Evolutionary conservation across 1,284 basidiomycete species (phyloP), one percentile per base, ranked within the genome.

Genomic region (Boletus sp.): DNA sequence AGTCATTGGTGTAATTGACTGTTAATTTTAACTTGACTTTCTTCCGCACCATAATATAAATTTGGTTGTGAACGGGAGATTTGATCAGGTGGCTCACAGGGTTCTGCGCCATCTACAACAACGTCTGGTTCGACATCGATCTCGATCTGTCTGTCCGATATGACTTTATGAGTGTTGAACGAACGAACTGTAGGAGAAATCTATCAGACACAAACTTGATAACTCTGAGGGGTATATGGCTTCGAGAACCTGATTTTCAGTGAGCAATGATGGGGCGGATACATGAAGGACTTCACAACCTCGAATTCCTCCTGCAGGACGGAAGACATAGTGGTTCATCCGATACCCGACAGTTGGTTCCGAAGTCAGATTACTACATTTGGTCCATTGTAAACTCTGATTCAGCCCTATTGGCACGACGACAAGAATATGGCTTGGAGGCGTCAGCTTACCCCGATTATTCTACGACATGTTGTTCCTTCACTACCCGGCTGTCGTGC

Each of bases 171-270:
- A 76, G 74, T 78, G 61, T 67, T 85, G 75, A 84, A 81, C 73
- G 72, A 67, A 68, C 62, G 67, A 70, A 62, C 58, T 50, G 54
- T 60, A 63, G 45, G 65, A 62, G 66, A 61, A 61, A 58, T 50
- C 62, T 65, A 61, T 65, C 60, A 57, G 61, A 53, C 60, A 90
- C 93, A 70, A 78, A 96, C 95, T 91, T 71, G 91, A 86, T 61
- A 98, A 80, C 75, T 98, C 96, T 67, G 93, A 89, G 11, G 95
- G 90, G 75, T 96, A 98, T 73, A 98, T 98, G 24, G 93, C 90
- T 78, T 96, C 94, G 65, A 98, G 84, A 29, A 97, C 94, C 91
- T 96, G 70, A 53, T 51, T 50, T 37, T 56, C 44, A 37, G 36
- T 65, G 53, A 65, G 65, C 42, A 55, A 54, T 39, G 36, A 39